phyloP scores from a whole-genome alignment of 176 grass and related monocot genomes.

The Eleusine indica region DNA sequence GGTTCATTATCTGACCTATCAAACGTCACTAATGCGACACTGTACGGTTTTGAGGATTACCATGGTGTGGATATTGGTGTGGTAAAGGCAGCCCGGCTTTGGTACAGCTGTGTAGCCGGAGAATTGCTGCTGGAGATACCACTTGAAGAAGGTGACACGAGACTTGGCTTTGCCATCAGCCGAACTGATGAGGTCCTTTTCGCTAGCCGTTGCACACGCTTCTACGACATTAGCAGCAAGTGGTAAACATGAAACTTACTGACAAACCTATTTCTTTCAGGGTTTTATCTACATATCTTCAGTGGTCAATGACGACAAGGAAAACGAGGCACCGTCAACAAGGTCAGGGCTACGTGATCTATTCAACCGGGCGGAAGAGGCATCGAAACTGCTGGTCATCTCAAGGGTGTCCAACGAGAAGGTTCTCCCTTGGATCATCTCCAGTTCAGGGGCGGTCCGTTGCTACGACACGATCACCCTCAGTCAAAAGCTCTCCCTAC shows the following conservation, averaged over 20 bases:
- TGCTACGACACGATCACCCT: constrained; percentile 93
- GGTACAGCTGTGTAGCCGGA: constrained; percentile 63
- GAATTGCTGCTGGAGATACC: constrained; percentile 67
- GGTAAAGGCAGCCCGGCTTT: constrained; percentile 75
- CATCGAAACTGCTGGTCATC: constrained; percentile 69
- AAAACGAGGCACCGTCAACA: constrained; percentile 52
- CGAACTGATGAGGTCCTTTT: constrained; percentile 67
- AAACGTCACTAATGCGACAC: constrained; percentile 59
- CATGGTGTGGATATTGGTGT: constrained; percentile 83
- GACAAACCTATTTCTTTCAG: constrained; percentile 30
- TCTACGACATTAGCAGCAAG: neutral
- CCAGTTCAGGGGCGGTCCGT: constrained; percentile 59
- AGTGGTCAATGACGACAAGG: constrained; percentile 51
- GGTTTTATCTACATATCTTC: constrained; percentile 92
- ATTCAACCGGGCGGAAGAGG: constrained; percentile 53
- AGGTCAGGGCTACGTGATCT: constrained; percentile 71
- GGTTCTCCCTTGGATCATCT: constrained; percentile 85
- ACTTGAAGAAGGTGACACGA: constrained; percentile 67
- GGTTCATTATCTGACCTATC: constrained; percentile 67
- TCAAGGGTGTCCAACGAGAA: constrained; percentile 78
- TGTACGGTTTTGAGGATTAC: constrained; percentile 88
- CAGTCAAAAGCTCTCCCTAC: constrained; percentile 79
- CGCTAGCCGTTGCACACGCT: neutral
- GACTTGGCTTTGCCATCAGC: constrained; percentile 79
- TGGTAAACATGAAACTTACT: neutral